Percentiles rank a stretch among this genome's conserved stretches.
Evolutionary conservation across 306 rosid species (phyloP).

Genomic region (Nissolia schottii): DNA sequence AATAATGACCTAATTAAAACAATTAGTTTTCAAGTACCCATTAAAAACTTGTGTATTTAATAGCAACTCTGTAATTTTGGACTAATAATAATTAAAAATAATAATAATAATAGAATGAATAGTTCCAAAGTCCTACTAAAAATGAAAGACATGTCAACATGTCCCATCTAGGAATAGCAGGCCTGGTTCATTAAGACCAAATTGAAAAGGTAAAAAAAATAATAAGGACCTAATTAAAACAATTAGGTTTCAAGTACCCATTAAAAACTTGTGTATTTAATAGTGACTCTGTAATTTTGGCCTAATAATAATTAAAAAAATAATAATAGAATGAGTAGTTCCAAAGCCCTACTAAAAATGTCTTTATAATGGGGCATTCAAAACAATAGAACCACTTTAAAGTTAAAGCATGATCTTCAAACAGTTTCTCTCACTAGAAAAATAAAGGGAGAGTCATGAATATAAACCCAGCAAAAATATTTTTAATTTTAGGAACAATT

Average conservation of each 20-base stretch:
- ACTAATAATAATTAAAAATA: too few relatives aligned
- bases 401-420: conserved; percentile 2
- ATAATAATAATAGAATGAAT: too few relatives aligned
- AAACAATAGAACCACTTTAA: conserved; percentile 5
- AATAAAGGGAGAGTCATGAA: neutral
- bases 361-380: neutral
- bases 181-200: neutral
- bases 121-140: too few relatives aligned
- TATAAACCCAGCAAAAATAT: neutral
- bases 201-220: neutral
- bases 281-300: neutral
- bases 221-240: neutral
- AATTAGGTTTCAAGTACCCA: neutral
- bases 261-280: neutral
- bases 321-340: neutral
- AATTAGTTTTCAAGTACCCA: too few relatives aligned
- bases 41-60: too few relatives aligned
- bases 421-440: neutral
- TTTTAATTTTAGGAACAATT: neutral
- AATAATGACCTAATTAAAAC: too few relatives aligned
- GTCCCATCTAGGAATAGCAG: neutral
- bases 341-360: neutral
- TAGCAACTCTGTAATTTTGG: too few relatives aligned
- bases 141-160: neutral
- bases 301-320: neutral